Evolutionary conservation across 805 yeast species (phyloP), one percentile per base, ranked within the genome.

Genomic region (Zygosaccharomyces pseudorouxii): DNA sequence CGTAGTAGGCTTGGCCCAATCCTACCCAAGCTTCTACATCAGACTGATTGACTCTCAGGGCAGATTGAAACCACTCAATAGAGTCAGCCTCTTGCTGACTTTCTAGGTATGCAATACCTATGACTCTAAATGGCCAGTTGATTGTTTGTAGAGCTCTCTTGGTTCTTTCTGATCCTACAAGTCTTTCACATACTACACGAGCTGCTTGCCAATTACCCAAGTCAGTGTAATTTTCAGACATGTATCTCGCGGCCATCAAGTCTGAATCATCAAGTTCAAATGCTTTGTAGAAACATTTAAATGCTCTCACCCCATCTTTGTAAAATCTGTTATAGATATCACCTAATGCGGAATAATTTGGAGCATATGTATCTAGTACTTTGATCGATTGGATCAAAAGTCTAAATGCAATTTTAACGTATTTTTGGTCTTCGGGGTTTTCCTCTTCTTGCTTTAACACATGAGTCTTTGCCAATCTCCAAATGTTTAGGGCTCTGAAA

Each of bases 11-110:
- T 64, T 93, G 98, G n/a, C 99, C 99, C n/a, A 93, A 71, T 0
- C 97, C 97, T 25, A 86, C 73, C 97, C 98, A 92, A 2, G 96
- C 84, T 54, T 86, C 84, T 1, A 78, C 63, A 65, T 93, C 97
- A 46, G 60, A 54, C 0, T 84, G 71, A 38, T 81, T 71, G 54
- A 85, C 70, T 52, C 97, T 75, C 42, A 93, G 71, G 1, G 97
- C 89, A 23, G 82, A 78, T 66, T 93, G 99, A 62, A 88, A 89
- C 79, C 86, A 82, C 65, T 86, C 92, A 41, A 92, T 84, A 0
- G 99, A 95, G 47, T 81, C 81, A 1, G 79, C 80, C 54, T 81
- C 87, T 55, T 84, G 82, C 56, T 82, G 88, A 23, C 65, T 71
- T 60, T 87, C 89, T 50, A 93, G 69, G 4, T 83, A 74, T 2